phyloP scores from a whole-genome alignment of 768 basidiomycete genomes.

The Infundibulicybe gibba region DNA sequence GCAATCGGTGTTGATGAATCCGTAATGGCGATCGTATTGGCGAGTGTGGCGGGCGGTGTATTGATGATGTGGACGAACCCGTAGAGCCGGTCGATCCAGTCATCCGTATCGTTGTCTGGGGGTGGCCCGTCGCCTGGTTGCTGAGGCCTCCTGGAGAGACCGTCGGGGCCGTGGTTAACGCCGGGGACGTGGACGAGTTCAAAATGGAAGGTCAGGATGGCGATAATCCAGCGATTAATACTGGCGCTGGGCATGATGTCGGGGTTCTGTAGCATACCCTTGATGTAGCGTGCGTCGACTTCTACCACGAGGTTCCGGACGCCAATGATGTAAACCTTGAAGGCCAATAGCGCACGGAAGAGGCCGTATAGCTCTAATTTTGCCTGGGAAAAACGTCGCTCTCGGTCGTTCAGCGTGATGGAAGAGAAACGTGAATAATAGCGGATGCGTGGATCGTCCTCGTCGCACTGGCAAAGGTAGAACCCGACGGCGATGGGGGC shows the following conservation, averaged over 20 bases:
- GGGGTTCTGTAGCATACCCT: slow-evolving; percentile 28
- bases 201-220: slow-evolving; percentile 26
- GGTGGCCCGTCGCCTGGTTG: slow-evolving; percentile 13
- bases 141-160: slow-evolving; percentile 16
- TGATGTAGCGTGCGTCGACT: slow-evolving; percentile 33
- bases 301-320: slow-evolving; percentile 27
- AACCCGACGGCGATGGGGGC: slow-evolving; percentile 28
- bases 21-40: too few relatives aligned
- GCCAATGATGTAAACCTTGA: slow-evolving; percentile 23
- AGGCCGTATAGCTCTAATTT: slow-evolving; percentile 34
- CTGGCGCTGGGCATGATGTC: slow-evolving; percentile 16
- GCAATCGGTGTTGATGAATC: too few relatives aligned
- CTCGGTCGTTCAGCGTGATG: slow-evolving; percentile 28
- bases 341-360: slow-evolving; percentile 14
- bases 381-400: slow-evolving; percentile 21
- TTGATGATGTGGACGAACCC: too few relatives aligned
- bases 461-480: slow-evolving; percentile 24
- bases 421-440: slow-evolving; percentile 29
- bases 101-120: slow-evolving; percentile 1
- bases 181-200: slow-evolving; percentile 23
- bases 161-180: slow-evolving; percentile 20
- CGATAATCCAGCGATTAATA: slow-evolving; percentile 22
- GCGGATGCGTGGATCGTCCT: slow-evolving; percentile 5
- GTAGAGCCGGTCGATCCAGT: too few relatives aligned
- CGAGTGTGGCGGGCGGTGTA: too few relatives aligned